phyloP scores from a whole-genome alignment of 495 filamentous ascomycete species.

The Trichodelitschia bisporula region DNA sequence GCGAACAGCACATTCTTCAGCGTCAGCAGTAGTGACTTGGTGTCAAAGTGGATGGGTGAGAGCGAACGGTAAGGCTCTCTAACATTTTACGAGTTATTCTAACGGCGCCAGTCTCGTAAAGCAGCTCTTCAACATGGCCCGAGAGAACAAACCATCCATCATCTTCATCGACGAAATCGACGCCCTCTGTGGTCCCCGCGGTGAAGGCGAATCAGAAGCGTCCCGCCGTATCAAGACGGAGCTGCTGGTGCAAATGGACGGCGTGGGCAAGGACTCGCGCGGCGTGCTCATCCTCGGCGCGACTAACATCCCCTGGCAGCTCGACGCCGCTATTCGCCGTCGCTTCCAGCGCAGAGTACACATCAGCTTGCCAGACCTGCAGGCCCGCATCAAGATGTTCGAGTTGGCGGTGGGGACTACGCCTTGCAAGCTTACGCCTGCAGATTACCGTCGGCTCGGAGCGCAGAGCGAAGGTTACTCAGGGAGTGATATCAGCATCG shows the following conservation, averaged over 20 bases:
- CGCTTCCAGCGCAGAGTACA: slow-evolving; percentile 94
- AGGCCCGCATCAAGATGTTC: slow-evolving; percentile 90
- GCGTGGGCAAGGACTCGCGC: slow-evolving; percentile 80
- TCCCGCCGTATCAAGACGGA: slow-evolving; percentile 96
- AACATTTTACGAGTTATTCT: not conserved
- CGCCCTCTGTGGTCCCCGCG: slow-evolving; percentile 82
- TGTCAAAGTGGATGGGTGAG: slow-evolving; percentile 99
- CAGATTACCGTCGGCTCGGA: slow-evolving; percentile 58
- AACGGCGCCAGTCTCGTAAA: slow-evolving; percentile 67
- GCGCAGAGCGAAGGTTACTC: slow-evolving; percentile 80
- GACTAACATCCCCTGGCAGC: slow-evolving; percentile 97
- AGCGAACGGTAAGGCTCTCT: slow-evolving; percentile 58
- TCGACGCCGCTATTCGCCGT: slow-evolving; percentile 90
- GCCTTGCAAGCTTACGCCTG: slow-evolving; percentile 54
- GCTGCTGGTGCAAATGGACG: slow-evolving; percentile 97
- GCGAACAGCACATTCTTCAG: slow-evolving; percentile 99
- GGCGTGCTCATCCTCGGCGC: slow-evolving; percentile 90
- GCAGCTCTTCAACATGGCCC: slow-evolving; percentile 90
- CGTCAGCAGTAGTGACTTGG: slow-evolving; percentile 86
- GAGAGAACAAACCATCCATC: slow-evolving; percentile 93
- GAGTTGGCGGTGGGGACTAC: slow-evolving; percentile 79
- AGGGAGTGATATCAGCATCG: slow-evolving; percentile 87
- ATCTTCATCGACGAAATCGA: slow-evolving; percentile 99
- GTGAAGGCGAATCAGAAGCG: slow-evolving; percentile 94
- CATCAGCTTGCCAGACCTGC: slow-evolving; percentile 71